Evolutionary conservation across 441 rosid genomes (phyloP), one percentile per base, ranked within the genome.

Genomic region (Eutrema salsugineum): DNA sequence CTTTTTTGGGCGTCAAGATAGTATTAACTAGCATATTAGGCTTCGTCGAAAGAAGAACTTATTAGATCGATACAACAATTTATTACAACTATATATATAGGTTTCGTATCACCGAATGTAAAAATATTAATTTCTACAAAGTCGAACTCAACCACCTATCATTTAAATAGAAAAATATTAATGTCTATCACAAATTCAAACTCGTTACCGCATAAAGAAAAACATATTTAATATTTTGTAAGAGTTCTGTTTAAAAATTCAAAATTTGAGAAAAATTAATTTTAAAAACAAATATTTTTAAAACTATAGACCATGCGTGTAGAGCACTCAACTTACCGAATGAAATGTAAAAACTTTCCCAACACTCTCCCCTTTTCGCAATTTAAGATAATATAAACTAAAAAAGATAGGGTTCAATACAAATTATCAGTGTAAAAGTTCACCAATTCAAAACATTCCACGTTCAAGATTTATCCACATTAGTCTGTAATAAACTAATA

Each of bases 11-110:
- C 35, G 43, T 64, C 40, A 64, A 64, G 24, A 64, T 47, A 19
- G 59, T 66, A 66, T 73, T 73, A 66, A 22, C 42, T 46, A 75
- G 63, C 58, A 30, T 61, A 36, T 43, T 63, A 75, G 73, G 28
- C 51, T 61, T 68, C 68, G n/a, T 51, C 35, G 73, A 67, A 59
- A 38, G 48, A 63, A 66, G 39, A 56, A 56, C 46, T 58, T 55
- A 44, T n/a, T 39, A 49, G 30, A 38, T 73, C 72, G 62, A 58
- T 66, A 10, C 20, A 49, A 30, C 36, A 48, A 19, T 7, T 28
- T 17, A 19, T 16, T 62, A 14, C 20, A 22, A 42, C 15, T 56
- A 30, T 22, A 66, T n/a, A 39, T 39, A 27, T 24, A 38, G 28
- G 14, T 19, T 33, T 48, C 10, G 24, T 48, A 15, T 57, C 65